Evolutionary conservation across 306 rosid genomes (phyloP), one percentile per base, ranked within the genome.

Genomic region (Coriaria nepalensis): DNA sequence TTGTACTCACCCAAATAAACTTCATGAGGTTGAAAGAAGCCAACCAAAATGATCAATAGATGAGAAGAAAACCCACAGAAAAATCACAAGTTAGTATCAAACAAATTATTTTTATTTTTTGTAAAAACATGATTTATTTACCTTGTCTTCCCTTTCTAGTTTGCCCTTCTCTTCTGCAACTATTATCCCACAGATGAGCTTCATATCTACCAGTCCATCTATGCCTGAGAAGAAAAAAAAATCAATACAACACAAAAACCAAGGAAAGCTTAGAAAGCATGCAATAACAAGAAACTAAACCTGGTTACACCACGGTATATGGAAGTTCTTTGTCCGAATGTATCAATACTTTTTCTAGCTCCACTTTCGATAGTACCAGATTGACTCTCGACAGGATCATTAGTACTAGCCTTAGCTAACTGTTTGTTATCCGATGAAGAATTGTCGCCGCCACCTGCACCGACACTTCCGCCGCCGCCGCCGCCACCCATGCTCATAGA

Each of bases 191-290:
- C 4, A 87, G 65, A 53, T 87, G 94, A 65, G 96, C 96, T 56
- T 87, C 96, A 60, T 87, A 87, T 73, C 96, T 87, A 4, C 96
- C 94, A 0, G 96, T 87, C 96, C 96, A 87, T 64, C 96, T 77
- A 63, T 87, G 96, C 68, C 96, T 87, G 61, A 4, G 49, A 56
- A 9, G 47, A 40, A 39, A 6, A 39, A 6, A 35, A 12, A 14
- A 35, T 2, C 42, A 6, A 33, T 5, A 36, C 8, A 40, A 52
- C 7, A 10, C 5, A 10, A 40, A 40, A 33, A 35, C 52, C 10
- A 29, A 32, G 33, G 14, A 11, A 29, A 5, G 5, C 10, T 9
- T 3, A 6, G 29, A 10, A 64, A 57, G 47, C 11, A 37, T 35
- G 14, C 32, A 12, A 37, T 36, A 37, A 53, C 29, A 20, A 20